Percentiles rank a stretch among this genome's conserved stretches.
Evolutionary conservation across 208 protist species (phyloP).

Genomic region (Crithidia bombi): DNA sequence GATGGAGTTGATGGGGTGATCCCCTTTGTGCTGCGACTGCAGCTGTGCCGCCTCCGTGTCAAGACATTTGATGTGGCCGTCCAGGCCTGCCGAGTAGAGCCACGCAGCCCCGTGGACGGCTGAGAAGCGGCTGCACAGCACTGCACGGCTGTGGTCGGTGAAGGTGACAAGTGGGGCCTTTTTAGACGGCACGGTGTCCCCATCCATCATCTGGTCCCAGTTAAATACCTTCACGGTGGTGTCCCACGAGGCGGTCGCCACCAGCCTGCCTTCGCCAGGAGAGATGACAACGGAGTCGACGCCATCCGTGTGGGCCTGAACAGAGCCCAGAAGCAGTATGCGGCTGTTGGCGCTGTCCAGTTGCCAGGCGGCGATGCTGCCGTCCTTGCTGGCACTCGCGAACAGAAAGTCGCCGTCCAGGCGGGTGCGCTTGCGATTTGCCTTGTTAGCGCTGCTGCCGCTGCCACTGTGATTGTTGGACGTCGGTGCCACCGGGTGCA

Average conservation of each 20-base stretch:
- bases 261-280: constrained; percentile 47
- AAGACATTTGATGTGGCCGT: constrained; percentile 72
- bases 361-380: constrained; percentile 68
- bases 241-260: constrained; percentile 82
- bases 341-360: constrained; percentile 40
- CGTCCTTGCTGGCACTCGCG: constrained; percentile 80
- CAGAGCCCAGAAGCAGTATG: constrained; percentile 55
- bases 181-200: constrained; percentile 44
- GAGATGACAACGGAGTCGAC: constrained; percentile 75
- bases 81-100: constrained; percentile 76
- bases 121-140: constrained; percentile 75
- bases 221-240: constrained; percentile 77
- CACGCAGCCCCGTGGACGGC: constrained; percentile 37
- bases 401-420: constrained; percentile 53
- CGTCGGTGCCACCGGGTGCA: constrained; percentile 43
- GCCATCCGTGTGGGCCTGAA: constrained; percentile 69
- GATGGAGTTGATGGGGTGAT: constrained; percentile 75
- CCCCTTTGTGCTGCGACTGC: constrained; percentile 49
- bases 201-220: constrained; percentile 51
- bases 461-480: neutral
- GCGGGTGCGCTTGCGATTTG: constrained; percentile 38
- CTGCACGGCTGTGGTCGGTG: constrained; percentile 82
- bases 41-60: constrained; percentile 60
- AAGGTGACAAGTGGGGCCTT: constrained; percentile 80
- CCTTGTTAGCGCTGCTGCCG: constrained; percentile 19